phyloP scores from a whole-genome alignment of 2,329 filamentous ascomycete genomes.

The Sarocladium brachiariae region DNA sequence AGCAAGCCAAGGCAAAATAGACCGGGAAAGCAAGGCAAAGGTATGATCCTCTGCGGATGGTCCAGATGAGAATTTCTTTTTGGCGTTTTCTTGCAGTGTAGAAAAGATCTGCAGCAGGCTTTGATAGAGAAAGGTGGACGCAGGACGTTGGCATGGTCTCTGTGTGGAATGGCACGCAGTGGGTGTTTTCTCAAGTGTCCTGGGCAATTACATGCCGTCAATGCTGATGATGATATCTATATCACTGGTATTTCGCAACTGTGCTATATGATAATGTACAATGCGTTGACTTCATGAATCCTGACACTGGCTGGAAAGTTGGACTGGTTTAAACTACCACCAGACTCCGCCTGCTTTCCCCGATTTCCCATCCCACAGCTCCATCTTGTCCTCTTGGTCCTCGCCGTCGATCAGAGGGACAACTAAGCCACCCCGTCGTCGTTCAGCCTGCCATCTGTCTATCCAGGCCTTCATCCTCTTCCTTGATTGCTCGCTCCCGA shows the following conservation, averaged over 20 bases:
- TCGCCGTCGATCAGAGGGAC: constrained; percentile 34
- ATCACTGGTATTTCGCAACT: too few relatives aligned
- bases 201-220: neutral
- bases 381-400: constrained; percentile 24
- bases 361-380: constrained; percentile 33
- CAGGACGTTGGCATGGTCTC: too few relatives aligned
- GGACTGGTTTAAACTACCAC: constrained; percentile 25
- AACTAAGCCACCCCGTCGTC: constrained; percentile 48
- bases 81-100: neutral
- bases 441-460: constrained; percentile 54
- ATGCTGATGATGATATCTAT: too few relatives aligned
- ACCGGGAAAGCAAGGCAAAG: neutral
- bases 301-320: too few relatives aligned
- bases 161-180: too few relatives aligned
- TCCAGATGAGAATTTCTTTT: neutral
- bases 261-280: too few relatives aligned
- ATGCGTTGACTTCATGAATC: neutral
- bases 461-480: constrained; percentile 59
- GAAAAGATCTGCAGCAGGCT: neutral
- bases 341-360: constrained; percentile 31
- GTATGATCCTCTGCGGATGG: neutral
- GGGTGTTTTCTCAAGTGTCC: neutral
- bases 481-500: constrained; percentile 51
- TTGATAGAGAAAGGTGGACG: neutral
- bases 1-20: constrained; percentile 50